These are phyloP conservation scores for Houttuynia cordata DNA, from an alignment of 164 flowering plant genomes.

Conservation along the genomic window DNA sequence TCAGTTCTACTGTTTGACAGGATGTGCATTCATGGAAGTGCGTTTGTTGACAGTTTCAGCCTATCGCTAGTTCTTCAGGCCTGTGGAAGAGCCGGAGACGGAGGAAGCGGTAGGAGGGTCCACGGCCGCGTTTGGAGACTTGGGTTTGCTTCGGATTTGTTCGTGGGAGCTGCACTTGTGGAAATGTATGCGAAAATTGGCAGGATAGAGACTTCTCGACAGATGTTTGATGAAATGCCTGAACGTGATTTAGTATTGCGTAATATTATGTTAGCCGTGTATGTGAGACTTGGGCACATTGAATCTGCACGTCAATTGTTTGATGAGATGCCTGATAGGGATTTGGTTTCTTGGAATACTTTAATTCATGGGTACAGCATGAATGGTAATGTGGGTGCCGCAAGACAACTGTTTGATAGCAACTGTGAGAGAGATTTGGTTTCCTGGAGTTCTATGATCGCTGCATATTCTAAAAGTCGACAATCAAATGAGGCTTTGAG, in stretches of 20 bases:
- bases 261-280: slow-evolving; percentile 11
- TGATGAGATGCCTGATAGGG: slow-evolving; percentile 9
- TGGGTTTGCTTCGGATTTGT: slow-evolving; percentile 28
- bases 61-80: slow-evolving; percentile 28
- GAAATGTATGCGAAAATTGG: slow-evolving; percentile 23
- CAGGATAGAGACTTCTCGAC: slow-evolving; percentile 10
- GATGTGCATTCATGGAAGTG: slow-evolving; percentile 12
- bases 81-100: slow-evolving; percentile 17
- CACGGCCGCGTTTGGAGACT: slow-evolving; percentile 23
- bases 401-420: neutral
- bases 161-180: slow-evolving; percentile 29
- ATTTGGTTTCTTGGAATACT: slow-evolving; percentile 8
- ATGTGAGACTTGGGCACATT: slow-evolving; percentile 2
- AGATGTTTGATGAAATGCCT: slow-evolving; percentile 15
- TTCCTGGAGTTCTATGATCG: neutral
- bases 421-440: neutral
- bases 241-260: slow-evolving; percentile 21
- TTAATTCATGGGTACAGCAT: slow-evolving; percentile 6
- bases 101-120: slow-evolving; percentile 9
- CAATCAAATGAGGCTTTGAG: neutral
- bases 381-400: slow-evolving; percentile 1
- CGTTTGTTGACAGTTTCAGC: slow-evolving; percentile 20
- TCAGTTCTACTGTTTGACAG: slow-evolving; percentile 15
- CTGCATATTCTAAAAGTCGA: neutral
- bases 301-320: slow-evolving; percentile 7